phyloP scores from a whole-genome alignment of 192 early-diverging fungal species.

The Coemansia sp. region DNA sequence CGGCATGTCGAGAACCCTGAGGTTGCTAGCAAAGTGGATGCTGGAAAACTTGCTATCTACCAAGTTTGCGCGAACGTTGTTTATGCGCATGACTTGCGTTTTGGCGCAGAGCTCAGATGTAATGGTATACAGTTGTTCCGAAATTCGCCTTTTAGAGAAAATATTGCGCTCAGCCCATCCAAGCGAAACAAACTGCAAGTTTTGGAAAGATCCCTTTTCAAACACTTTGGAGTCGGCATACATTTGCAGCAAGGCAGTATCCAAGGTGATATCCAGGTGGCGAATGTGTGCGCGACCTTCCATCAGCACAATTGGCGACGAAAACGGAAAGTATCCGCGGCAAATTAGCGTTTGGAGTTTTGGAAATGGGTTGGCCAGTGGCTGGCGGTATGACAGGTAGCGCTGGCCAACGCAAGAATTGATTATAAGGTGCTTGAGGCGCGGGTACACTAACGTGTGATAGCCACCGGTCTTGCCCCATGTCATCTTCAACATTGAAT shows the following conservation, averaged over 20 bases:
- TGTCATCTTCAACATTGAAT: slow-evolving; percentile 21
- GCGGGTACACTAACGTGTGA: slow-evolving; percentile 27
- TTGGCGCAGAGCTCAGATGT: slow-evolving; percentile 9
- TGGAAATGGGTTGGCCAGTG: slow-evolving; percentile 20
- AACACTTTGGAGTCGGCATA: not conserved
- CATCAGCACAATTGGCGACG: slow-evolving; percentile 8
- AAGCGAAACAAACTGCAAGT: slow-evolving; percentile 10
- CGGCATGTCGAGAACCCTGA: slow-evolving; percentile 17
- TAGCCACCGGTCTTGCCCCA: not conserved
- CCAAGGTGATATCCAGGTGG: slow-evolving; percentile 23
- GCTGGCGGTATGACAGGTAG: not conserved
- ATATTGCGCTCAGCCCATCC: slow-evolving; percentile 6
- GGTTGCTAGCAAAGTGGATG: not conserved
- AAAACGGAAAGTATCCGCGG: slow-evolving; percentile 20
- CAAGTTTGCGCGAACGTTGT: not conserved
- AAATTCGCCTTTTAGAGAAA: not conserved
- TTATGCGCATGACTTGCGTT: slow-evolving; percentile 5
- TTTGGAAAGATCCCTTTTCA: slow-evolving; percentile 2
- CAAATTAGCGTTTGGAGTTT: slow-evolving; percentile 23
- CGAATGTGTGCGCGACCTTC: slow-evolving; percentile 12
- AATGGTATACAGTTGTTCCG: not conserved
- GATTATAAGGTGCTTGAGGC: slow-evolving; percentile 22
- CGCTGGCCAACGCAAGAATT: not conserved
- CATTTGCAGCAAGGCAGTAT: not conserved
- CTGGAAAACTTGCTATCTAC: not conserved